These are phyloP conservation scores for Phytopythium helicoides DNA, from an alignment of 352 stramenopile species.

Conservation along the genomic window DNA sequence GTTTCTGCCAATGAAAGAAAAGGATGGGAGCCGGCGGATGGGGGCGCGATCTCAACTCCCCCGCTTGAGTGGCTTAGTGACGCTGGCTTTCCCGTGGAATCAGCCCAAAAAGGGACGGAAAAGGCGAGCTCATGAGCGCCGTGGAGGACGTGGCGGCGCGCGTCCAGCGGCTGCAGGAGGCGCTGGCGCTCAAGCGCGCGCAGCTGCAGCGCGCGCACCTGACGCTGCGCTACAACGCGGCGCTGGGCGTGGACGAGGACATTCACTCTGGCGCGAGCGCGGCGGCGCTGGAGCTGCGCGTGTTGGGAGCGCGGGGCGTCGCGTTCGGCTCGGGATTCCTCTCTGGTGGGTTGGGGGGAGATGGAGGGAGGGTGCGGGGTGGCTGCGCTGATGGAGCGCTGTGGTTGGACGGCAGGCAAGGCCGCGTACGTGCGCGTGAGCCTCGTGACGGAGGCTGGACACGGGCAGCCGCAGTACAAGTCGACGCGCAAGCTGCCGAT, in stretches of 20 bases:
- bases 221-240: constrained; percentile 43
- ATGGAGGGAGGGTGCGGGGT: background rate
- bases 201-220: constrained; percentile 45
- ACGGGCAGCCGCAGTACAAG: constrained; percentile 20
- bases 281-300: constrained; percentile 40
- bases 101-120: too few species aligned
- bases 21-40: too few species aligned
- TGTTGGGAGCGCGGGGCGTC: constrained; percentile 40
- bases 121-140: constrained; percentile 70
- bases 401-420: constrained; percentile 13
- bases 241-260: constrained; percentile 51
- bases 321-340: constrained; percentile 48
- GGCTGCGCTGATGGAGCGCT: background rate
- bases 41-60: too few species aligned
- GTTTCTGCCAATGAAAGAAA: too few species aligned
- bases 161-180: constrained; percentile 49
- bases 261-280: constrained; percentile 35
- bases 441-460: constrained; percentile 8
- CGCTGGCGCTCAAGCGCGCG: constrained; percentile 33
- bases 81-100: too few species aligned
- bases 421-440: constrained; percentile 50
- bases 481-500: constrained; percentile 37
- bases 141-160: constrained; percentile 65
- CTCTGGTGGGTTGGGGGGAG: constrained; percentile 12
- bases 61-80: background rate